These are phyloP conservation scores for Diaporthe australafricana DNA, from an alignment of 2,329 filamentous ascomycete genomes.

Conservation along the genomic window DNA sequence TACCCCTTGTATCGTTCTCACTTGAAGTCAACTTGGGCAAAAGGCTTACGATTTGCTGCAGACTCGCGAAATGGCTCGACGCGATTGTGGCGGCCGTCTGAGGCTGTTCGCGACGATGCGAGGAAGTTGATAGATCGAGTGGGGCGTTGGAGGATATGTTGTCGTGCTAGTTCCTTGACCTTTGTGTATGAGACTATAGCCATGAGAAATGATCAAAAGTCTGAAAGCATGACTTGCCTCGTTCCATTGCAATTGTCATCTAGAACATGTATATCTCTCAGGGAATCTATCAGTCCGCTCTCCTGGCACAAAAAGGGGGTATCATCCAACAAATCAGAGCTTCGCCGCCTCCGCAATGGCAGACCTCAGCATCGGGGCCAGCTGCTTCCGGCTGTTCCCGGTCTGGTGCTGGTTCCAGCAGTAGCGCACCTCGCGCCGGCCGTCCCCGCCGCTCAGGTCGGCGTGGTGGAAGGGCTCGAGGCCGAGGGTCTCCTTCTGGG, in stretches of 20 bases:
- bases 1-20: no score
- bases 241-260: not conserved
- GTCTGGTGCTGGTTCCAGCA: conserved; percentile 76
- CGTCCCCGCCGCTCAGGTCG: conserved; percentile 53
- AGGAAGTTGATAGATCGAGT: not conserved
- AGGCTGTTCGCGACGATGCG: not conserved
- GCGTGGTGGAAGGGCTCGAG: conserved; percentile 67
- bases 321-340: conserved; percentile 31
- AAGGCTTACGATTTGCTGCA: conserved; percentile 31
- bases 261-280: not conserved
- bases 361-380: conserved; percentile 74
- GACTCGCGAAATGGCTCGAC: conserved; percentile 49
- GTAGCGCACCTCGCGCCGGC: conserved; percentile 59
- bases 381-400: conserved; percentile 74
- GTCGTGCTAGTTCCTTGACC: not conserved
- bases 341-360: conserved; percentile 54
- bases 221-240: no score
- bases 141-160: not conserved
- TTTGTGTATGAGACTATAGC: not conserved
- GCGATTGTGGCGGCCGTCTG: conserved; percentile 45
- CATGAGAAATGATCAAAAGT: no score
- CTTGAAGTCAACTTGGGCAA: not conserved
- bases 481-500: conserved; percentile 60
- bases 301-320: not conserved
- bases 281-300: no score